Evolutionary conservation across 176 grass and related monocot species (phyloP).

Genomic region (Neostapfia colusana): DNA sequence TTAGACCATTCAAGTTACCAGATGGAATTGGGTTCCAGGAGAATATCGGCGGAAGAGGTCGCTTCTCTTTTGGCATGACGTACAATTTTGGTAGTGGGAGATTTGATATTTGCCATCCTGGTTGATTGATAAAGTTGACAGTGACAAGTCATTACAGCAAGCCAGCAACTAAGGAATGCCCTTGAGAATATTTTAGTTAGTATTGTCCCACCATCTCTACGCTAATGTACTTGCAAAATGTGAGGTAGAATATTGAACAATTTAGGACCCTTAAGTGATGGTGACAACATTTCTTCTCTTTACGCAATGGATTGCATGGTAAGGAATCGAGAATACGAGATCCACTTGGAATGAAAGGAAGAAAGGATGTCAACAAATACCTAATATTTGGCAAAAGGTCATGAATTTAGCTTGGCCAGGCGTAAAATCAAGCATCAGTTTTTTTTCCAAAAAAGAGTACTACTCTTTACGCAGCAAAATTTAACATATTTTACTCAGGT

Average conservation of each 20-base stretch:
- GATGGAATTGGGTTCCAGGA: not conserved
- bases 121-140: not conserved
- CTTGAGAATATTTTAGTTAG: not conserved
- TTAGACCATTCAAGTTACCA: conserved; percentile 12
- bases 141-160: not conserved
- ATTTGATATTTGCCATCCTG: not conserved
- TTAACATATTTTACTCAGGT: not conserved
- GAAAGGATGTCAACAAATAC: not conserved
- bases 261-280: conserved; percentile 4
- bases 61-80: not conserved
- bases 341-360: not conserved
- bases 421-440: not conserved
- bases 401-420: not conserved
- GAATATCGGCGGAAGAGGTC: not conserved
- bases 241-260: conserved; percentile 25
- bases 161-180: conserved; percentile 5
- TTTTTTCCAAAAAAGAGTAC: not conserved
- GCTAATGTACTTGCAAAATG: not conserved
- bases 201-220: not conserved
- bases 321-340: not conserved
- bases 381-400: conserved; percentile 2
- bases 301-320: not conserved
- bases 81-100: not conserved
- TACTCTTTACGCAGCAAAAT: not conserved
- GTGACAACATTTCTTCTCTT: not conserved